Evolutionary conservation across 2,329 filamentous ascomycete genomes (phyloP), one percentile per base, ranked within the genome.

Genomic region (Reticulascus tulasneorum): DNA sequence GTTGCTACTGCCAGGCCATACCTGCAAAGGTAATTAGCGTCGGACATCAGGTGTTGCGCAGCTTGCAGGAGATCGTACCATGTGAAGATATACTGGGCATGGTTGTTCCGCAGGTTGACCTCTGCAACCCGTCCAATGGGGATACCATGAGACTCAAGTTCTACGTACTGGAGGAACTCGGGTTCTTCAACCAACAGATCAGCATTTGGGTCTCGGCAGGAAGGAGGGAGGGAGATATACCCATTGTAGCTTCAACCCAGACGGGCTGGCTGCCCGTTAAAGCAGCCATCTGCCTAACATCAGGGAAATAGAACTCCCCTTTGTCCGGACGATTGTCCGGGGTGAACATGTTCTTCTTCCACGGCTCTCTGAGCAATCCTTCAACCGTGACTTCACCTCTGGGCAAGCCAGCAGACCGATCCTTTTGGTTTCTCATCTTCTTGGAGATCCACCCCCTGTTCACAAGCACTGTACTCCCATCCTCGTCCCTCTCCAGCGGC

Each of bases 341-440:
- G 37, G 93, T 98, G 60, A 98, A 98, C 76, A 90, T 84, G 60
- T 98, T 98, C 73, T 91, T 94, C 75, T 94, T 93, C 78, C 87
- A 94, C 8, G 91, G 91, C 65, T 93, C 80, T 41, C 93, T 67
- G 57, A 98, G 58, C 58, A 98, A 54, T 0, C 93, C 93, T 63
- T 95, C 82, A 3, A 98, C 80, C 1, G 74, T 76, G 9, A 97
- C 82, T 52, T 84, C 78, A 0, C 80, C 87, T 31, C 54, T 58
- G 0, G 85, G 84, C 47, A 97, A 49, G 2, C 80, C 79, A 17
- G 79, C 75, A 0, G 73, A 66, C 17, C 87, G 66, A 29, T 87
- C 67, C 37, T 71, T 66, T 64, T 90, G 84, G 41, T 76, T 64
- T 37, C 75, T 75, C 51, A 84, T 71, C 48, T 81, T 81, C 69